phyloP scores from a whole-genome alignment of 2,329 filamentous ascomycete genomes.

The Pseudopyrenochaeta lycopersici region DNA sequence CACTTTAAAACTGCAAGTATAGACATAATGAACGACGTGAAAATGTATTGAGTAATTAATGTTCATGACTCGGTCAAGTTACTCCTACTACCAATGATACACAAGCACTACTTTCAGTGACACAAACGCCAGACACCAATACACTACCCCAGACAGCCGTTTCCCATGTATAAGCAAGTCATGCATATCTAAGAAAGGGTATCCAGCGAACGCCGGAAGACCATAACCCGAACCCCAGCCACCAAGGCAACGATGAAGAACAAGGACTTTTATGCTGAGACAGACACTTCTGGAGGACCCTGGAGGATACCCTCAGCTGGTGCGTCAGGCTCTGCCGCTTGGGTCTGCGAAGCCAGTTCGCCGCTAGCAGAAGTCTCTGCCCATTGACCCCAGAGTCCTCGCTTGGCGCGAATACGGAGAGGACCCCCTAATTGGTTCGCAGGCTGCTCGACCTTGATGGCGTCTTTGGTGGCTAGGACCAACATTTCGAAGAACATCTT shows the following conservation, averaged over 20 bases:
- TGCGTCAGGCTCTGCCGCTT: conserved; percentile 24
- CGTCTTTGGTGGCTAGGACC: conserved; percentile 96
- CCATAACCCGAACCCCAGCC: conserved; percentile 12
- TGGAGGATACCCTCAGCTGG: conserved; percentile 31
- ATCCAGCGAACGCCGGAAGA: conserved; percentile 44
- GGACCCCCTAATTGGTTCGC: conserved; percentile 74
- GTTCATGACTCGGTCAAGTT: conserved; percentile 10
- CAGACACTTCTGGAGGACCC: conserved; percentile 29
- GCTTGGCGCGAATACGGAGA: conserved; percentile 87
- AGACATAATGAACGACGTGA: too few species aligned
- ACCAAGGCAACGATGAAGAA: conserved; percentile 17
- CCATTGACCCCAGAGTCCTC: conserved; percentile 97
- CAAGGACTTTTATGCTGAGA: conserved; percentile 29
- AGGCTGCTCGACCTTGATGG: conserved; percentile 93
- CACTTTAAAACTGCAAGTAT: too few species aligned
- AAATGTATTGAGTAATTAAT: background rate
- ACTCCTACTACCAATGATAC: conserved; percentile 10
- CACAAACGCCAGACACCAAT: conserved; percentile 25
- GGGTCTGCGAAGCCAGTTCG: conserved; percentile 33
- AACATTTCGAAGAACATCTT: conserved; percentile 99
- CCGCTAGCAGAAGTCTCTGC: conserved; percentile 69
- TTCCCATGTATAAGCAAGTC: conserved; percentile 22
- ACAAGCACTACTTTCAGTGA: background rate
- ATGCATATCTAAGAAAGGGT: conserved; percentile 37
- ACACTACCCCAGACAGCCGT: conserved; percentile 16